Evolutionary conservation across 1,284 basidiomycete genomes (phyloP), one percentile per base, ranked within the genome.

Genomic region (Coniferiporia weirii): DNA sequence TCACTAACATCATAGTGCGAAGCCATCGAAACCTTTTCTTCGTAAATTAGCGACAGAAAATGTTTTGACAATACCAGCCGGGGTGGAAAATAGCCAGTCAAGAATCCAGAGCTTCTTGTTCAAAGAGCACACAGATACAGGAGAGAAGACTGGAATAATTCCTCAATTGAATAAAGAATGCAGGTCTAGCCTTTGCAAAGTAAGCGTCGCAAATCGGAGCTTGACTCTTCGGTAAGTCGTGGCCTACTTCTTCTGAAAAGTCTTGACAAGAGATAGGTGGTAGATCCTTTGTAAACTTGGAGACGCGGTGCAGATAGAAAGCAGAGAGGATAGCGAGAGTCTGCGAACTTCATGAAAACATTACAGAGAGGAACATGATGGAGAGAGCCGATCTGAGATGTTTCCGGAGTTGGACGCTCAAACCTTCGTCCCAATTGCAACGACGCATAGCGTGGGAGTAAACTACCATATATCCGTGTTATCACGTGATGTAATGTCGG

Each of bases 1-100:
- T 10, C 19, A 54, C 57, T 47, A 15, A 59, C 57, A 59, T 59
- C 51, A 45, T 54, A 59, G 38, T 59, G 52, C 27, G 57, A 38
- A 22, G 52, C 20, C 46, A 54, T 59, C 27, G 40, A 1, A n/a
- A n/a, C 8, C 17, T 19, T n/a, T n/a, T 46, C n/a, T 19, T 46
- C 40, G 15, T 40, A 9, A 46, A n/a, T 19, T 46, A 19, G 3
- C 12, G 15, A 20, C 19, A 46, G 17, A 46, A 46, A 15, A 46
- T 9, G 17, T 2, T 2, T 15, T 9, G 44, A 46, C 44, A 19
- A 19, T n/a, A 40, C 8, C 44, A 46, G 44, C 17, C 17, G 44
- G 44, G 19, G n/a, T 13, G 19, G 44, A 17, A 46, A 46, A 19
- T 19, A 46, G 44, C 17, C 17, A 19, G 12, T 12, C 10, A 43